Percentiles rank a stretch among this genome's conserved stretches.
phyloP scores from a whole-genome alignment of 2,329 filamentous ascomycete species.

The Xylaria sp. region DNA sequence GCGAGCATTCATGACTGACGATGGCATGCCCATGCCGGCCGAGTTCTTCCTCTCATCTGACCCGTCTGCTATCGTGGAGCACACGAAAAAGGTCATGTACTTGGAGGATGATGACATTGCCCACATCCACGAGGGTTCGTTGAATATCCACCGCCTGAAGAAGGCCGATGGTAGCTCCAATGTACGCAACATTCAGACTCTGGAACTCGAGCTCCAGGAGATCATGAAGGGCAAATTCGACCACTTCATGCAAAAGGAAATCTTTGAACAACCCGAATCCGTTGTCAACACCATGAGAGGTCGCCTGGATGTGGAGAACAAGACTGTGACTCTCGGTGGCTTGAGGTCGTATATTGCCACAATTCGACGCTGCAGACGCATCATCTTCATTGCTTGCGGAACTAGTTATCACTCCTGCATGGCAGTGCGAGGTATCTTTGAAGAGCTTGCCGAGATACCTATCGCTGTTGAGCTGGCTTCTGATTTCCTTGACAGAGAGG shows the following conservation, averaged over 20 bases:
- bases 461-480: slow-evolving; percentile 97
- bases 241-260: slow-evolving; percentile 99
- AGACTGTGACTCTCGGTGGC: slow-evolving; percentile 94
- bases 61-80: slow-evolving; percentile 97
- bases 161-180: slow-evolving; percentile 98
- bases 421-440: slow-evolving; percentile 97
- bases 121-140: slow-evolving; percentile 97
- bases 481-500: slow-evolving; percentile 96
- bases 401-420: slow-evolving; percentile 99
- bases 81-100: slow-evolving; percentile 99
- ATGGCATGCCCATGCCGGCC: slow-evolving; percentile 96
- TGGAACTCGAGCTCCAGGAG: slow-evolving; percentile 98
- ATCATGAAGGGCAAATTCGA: slow-evolving; percentile 99
- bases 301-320: slow-evolving; percentile 92
- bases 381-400: slow-evolving; percentile 99
- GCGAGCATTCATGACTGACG: slow-evolving; percentile 97
- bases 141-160: slow-evolving; percentile 98
- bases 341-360: slow-evolving; percentile 96
- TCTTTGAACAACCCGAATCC: slow-evolving; percentile 99
- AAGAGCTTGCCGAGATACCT: slow-evolving; percentile 97
- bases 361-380: slow-evolving; percentile 93
- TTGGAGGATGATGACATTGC: slow-evolving; percentile 99
- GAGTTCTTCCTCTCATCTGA: slow-evolving; percentile 99
- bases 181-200: slow-evolving; percentile 96
- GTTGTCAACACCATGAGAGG: slow-evolving; percentile 99